Base-by-base conservation (phyloP, 2,329 filamentous ascomycete genomes). In the Fonsecaea nubica region DNA sequence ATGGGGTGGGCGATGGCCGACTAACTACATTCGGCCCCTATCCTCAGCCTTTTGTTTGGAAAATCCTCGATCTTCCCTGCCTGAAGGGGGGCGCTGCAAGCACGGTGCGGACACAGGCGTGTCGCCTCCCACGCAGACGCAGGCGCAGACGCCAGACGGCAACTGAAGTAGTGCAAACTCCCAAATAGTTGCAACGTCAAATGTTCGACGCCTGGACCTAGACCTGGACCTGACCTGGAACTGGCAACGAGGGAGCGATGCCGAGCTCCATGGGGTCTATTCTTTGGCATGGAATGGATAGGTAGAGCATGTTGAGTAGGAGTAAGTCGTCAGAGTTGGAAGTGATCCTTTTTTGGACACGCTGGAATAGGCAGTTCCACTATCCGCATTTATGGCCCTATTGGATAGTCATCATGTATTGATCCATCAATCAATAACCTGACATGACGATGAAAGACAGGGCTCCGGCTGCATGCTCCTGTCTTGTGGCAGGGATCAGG, bases 341-440 rank as follows among this genome's bases (percentile, higher is more conserved):
- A 7, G 35, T 12, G 15, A 7, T 53, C 38, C 30, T 48, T 40
- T 48, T 18, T 12, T 10, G 9, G 10, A 13, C 4, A 52, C 8
- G 45, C 35, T 60, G 3, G 30, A 61, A 53, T 61, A 61, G 45
- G 58, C 45, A 61, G 33, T 40, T 61, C 58, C 58, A 61, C 58
- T 38, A 61, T 52, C 58, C 33, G 25, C 25, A 25, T 25, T 25
- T 3, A 25, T n/a, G 18, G 13, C 40, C 15, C 40, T 42, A n/a
- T 42, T 5, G 15, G 15, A n/a, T 13, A 13, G 10, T 1, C 10
- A 7, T 12, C 7, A 36, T 10, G 8, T 12, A 40, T 60, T 25
- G 35, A 18, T 2, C n/a, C 48, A 21, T 52, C 50, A 50, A 25
- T 25, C 25, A 10, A 4, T 45, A 52, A 58, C 56, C 15, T 10